A percentile compares a stretch with the other conserved stretches of the same genome.
Evolutionary conservation across 139 green algal species (phyloP).

Genomic region (Tetradesmus lagerheimii): DNA sequence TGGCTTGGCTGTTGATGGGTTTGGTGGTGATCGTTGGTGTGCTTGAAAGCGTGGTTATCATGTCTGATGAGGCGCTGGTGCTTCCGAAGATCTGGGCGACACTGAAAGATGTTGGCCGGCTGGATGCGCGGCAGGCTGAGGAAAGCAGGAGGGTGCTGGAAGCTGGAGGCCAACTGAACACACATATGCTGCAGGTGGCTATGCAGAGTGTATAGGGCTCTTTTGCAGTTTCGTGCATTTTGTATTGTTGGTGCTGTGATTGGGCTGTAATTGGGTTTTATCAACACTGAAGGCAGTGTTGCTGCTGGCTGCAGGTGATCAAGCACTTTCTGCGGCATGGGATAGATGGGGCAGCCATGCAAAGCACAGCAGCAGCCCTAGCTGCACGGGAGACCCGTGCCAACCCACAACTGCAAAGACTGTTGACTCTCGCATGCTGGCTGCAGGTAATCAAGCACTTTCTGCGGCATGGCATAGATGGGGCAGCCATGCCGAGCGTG

Average conservation of each 20-base stretch:
- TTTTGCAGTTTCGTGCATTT: not conserved
- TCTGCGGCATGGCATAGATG: constrained; percentile 15
- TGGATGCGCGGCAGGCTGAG: constrained; percentile 5
- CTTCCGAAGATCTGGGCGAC: too few species aligned
- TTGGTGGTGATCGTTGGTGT: too few species aligned
- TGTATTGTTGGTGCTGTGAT: not conserved
- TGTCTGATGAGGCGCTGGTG: constrained; percentile 25
- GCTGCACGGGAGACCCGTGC: too few species aligned
- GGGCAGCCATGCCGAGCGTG: not conserved
- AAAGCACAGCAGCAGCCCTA: not conserved
- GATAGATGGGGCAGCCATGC: not conserved
- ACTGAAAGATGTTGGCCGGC: constrained; percentile 22
- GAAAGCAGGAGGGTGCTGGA: constrained; percentile 37
- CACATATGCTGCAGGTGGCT: constrained; percentile 7
- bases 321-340: constrained; percentile 36
- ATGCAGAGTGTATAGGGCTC: not conserved
- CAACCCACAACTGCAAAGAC: too few species aligned
- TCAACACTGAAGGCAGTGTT: too few species aligned
- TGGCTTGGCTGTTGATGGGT: too few species aligned
- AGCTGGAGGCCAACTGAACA: not conserved
- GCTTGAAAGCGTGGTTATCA: too few species aligned
- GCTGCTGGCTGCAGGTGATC: constrained; percentile 35
- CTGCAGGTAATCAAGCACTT: constrained; percentile 36
- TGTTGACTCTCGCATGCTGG: too few species aligned
- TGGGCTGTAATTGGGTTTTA: too few species aligned